phyloP scores from a whole-genome alignment of 345 rosid genomes.

The Nasturtium officinale region DNA sequence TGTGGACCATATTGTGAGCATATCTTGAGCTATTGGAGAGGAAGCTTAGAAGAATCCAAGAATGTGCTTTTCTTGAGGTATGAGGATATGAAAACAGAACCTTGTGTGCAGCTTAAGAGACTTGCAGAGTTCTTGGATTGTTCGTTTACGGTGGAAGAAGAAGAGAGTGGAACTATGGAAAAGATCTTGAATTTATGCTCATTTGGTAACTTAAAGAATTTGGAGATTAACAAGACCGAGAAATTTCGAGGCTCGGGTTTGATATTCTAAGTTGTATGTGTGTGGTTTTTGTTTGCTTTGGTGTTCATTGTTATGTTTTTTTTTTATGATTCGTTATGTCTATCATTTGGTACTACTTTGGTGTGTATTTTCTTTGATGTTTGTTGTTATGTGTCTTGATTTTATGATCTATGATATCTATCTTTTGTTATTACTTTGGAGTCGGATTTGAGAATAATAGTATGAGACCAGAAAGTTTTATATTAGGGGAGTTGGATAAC shows the following conservation, averaged over 20 bases:
- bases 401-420: too few species aligned
- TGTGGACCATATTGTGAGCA: conserved; percentile 43
- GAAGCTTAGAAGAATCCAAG: conserved; percentile 27
- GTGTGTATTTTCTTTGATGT: too few species aligned
- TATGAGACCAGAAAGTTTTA: too few species aligned
- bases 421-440: too few species aligned
- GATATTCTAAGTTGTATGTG: too few species aligned
- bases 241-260: neutral
- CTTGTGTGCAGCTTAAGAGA: conserved; percentile 16
- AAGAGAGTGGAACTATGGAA: conserved; percentile 9
- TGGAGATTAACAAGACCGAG: conserved; percentile 31
- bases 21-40: conserved; percentile 27
- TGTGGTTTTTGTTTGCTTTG: too few species aligned
- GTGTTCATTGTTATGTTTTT: too few species aligned
- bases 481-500: too few species aligned
- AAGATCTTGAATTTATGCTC: conserved; percentile 25
- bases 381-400: too few species aligned
- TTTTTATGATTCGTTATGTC: too few species aligned
- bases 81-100: conserved; percentile 36
- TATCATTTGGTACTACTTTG: too few species aligned
- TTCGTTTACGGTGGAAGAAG: conserved; percentile 28
- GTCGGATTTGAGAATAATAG: too few species aligned
- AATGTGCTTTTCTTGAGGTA: conserved; percentile 38
- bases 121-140: conserved; percentile 44
- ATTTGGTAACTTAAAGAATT: neutral